These are phyloP conservation scores for Phytophthora ohioensis DNA, from an alignment of 352 stramenopile genomes.

Conservation along the genomic window DNA sequence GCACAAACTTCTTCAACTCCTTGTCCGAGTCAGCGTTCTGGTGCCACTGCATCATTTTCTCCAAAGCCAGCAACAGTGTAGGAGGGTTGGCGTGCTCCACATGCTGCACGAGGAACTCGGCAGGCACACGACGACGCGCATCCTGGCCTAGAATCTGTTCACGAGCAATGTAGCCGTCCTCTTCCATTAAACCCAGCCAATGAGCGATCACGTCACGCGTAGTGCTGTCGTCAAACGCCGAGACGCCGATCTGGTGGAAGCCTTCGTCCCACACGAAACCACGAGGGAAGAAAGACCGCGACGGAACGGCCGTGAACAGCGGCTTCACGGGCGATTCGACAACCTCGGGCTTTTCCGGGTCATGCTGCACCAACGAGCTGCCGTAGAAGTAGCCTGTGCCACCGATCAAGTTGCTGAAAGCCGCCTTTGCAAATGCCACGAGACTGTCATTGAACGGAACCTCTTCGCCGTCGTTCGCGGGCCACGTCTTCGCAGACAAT, in stretches of 20 bases:
- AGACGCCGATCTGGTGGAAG: conserved; percentile 93
- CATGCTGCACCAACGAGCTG: conserved; percentile 75
- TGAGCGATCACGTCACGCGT: conserved; percentile 85
- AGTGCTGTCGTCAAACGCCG: conserved; percentile 76
- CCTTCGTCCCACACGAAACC: conserved; percentile 96
- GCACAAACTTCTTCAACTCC: conserved; percentile 50
- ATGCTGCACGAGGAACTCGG: conserved; percentile 92
- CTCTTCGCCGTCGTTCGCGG: conserved; percentile 18
- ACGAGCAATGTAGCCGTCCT: conserved; percentile 92
- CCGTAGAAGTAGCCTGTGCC: conserved; percentile 93
- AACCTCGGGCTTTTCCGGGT: conserved; percentile 48
- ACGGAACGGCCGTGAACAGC: conserved; percentile 92
- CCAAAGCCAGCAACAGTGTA: conserved; percentile 86
- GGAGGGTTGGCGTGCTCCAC: conserved; percentile 93
- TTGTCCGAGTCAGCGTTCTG: conserved; percentile 25
- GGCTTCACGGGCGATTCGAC: conserved; percentile 52
- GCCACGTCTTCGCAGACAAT: conserved; percentile 50
- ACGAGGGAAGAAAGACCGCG: conserved; percentile 93
- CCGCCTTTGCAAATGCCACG: conserved; percentile 81
- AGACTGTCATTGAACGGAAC: conserved; percentile 60
- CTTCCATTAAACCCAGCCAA: conserved; percentile 90
- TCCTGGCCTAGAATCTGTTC: conserved; percentile 90
- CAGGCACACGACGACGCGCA: conserved; percentile 80
- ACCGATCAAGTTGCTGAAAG: conserved; percentile 92
- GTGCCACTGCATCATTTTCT: conserved; percentile 72